phyloP scores from a whole-genome alignment of 2,329 filamentous ascomycete genomes.

The Ophiostoma ulmi region DNA sequence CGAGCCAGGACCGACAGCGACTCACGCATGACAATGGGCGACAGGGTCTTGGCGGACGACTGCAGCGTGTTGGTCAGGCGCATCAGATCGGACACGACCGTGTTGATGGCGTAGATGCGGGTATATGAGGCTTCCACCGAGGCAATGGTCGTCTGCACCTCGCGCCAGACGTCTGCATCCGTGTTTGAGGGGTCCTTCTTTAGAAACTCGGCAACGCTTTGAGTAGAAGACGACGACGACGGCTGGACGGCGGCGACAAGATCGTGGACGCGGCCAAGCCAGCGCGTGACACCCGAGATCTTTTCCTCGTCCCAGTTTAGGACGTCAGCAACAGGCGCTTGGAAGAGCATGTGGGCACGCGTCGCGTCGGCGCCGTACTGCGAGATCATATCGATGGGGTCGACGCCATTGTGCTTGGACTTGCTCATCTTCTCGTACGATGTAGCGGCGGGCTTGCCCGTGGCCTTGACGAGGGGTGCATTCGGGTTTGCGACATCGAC shows the following conservation, averaged over 20 bases:
- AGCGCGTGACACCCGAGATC: constrained; percentile 74
- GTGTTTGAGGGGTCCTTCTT: constrained; percentile 38
- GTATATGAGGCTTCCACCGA: constrained; percentile 65
- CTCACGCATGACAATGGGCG: constrained; percentile 43
- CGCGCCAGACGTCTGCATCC: constrained; percentile 54
- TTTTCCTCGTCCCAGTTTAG: constrained; percentile 84
- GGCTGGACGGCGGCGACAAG: constrained; percentile 39
- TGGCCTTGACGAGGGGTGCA: constrained; percentile 57
- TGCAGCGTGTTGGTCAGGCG: constrained; percentile 65
- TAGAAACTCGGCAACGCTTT: constrained; percentile 23
- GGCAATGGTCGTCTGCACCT: constrained; percentile 61
- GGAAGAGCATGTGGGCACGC: constrained; percentile 81
- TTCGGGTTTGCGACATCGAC: constrained; percentile 57
- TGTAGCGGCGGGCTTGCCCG: constrained; percentile 53
- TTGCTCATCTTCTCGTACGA: constrained; percentile 93
- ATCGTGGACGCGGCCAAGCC: constrained; percentile 65
- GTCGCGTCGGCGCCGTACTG: constrained; percentile 79
- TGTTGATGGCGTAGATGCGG: constrained; percentile 73
- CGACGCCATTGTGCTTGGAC: constrained; percentile 87
- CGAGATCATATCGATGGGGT: constrained; percentile 66
- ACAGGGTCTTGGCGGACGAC: constrained; percentile 35
- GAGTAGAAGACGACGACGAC: constrained; percentile 27
- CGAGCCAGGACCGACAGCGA: constrained; percentile 56
- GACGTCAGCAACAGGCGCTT: constrained; percentile 76
- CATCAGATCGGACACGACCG: constrained; percentile 77